Evolutionary conservation across 345 rosid genomes (phyloP).

Genomic region (Corchorus olitorius): DNA sequence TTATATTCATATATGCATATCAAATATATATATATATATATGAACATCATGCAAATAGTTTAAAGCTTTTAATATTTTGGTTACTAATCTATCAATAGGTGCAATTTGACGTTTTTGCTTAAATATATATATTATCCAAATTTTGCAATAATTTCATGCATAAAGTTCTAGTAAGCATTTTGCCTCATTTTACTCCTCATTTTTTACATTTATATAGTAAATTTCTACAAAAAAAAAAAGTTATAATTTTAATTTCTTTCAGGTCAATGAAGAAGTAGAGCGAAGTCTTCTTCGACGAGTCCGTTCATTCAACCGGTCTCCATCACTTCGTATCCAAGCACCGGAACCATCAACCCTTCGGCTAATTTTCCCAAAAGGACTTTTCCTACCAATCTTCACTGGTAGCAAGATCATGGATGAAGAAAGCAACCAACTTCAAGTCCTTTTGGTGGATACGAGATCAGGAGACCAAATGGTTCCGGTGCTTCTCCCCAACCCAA

Average conservation of each 20-base stretch:
- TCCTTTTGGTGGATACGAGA: conserved; percentile 45
- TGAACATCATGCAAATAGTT: background rate
- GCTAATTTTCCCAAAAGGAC: conserved; percentile 36
- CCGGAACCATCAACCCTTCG: conserved; percentile 46
- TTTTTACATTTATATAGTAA: background rate
- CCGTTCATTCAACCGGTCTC: conserved; percentile 40
- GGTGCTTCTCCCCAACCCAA: conserved; percentile 42
- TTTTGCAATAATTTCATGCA: background rate
- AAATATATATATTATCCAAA: too few species aligned
- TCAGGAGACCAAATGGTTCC: conserved; percentile 15
- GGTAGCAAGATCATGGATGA: conserved; percentile 55
- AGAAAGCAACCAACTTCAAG: conserved; percentile 51
- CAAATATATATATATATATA: background rate
- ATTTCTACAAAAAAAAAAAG: background rate
- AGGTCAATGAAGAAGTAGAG: conserved; percentile 88
- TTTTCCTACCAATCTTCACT: conserved; percentile 35
- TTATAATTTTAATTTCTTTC: background rate
- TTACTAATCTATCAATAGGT: background rate
- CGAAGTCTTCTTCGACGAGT: conserved; percentile 38
- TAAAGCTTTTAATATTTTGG: background rate
- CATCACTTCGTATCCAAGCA: conserved; percentile 49
- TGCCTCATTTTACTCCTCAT: background rate
- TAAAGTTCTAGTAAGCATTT: background rate
- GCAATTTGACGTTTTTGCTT: background rate
- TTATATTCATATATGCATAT: background rate